These are phyloP conservation scores for Exserohilum rostratum DNA, from an alignment of 2,329 filamentous ascomycete genomes.

Conservation along the genomic window DNA sequence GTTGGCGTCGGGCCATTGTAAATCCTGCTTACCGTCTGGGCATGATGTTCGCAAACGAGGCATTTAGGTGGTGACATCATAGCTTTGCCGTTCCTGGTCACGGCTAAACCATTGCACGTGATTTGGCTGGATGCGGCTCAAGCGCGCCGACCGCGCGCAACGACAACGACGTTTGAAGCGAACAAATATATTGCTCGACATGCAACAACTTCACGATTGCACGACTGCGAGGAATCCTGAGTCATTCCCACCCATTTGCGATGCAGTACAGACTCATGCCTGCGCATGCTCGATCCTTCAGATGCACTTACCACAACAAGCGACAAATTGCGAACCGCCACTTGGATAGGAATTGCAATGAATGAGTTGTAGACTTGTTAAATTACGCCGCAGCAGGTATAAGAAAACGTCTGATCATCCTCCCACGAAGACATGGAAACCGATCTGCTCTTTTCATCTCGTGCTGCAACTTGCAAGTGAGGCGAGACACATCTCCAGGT, in stretches of 20 bases:
- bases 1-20: not conserved
- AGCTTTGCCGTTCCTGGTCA: not conserved
- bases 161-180: not conserved
- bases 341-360: not conserved
- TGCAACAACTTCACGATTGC: too few species aligned
- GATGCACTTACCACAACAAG: not conserved
- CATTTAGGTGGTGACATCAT: constrained; percentile 4
- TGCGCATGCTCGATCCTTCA: not conserved
- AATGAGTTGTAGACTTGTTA: too few species aligned
- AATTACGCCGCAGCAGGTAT: not conserved
- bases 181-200: not conserved
- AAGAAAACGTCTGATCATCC: not conserved
- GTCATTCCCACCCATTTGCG: not conserved
- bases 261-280: not conserved
- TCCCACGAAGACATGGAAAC: not conserved
- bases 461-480: not conserved
- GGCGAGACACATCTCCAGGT: constrained; percentile 3
- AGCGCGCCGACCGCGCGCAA: not conserved
- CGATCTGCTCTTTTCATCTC: not conserved
- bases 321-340: not conserved
- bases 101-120: not conserved
- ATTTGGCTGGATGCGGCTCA: not conserved
- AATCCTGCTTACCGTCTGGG: not conserved
- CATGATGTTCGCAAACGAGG: too few species aligned
- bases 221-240: not conserved